Evolutionary conservation across 352 stramenopile species (phyloP).

Genomic region (Globisporangium alternatum): DNA sequence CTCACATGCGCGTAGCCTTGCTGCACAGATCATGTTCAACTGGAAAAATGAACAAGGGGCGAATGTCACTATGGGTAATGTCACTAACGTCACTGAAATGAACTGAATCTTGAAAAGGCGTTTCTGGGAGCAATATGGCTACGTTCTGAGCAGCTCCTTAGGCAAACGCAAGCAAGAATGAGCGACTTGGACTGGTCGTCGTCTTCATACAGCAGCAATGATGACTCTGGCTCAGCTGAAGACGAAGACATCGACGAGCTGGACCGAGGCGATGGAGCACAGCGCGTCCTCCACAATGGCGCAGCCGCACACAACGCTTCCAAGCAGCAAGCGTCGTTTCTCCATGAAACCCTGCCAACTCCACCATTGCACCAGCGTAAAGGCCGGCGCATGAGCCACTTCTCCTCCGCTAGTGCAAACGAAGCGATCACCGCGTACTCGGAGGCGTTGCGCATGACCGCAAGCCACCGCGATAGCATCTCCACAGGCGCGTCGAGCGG

Average conservation of each 20-base stretch:
- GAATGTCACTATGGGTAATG: neutral
- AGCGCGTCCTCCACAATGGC: neutral
- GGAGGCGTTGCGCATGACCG: slow-evolving; percentile 17
- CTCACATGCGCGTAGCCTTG: neutral
- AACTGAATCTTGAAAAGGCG: neutral
- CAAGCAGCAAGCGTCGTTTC: neutral
- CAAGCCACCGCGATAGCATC: slow-evolving; percentile 23
- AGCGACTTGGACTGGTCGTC: slow-evolving; percentile 11
- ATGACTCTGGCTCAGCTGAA: slow-evolving; percentile 19
- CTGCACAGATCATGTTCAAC: neutral
- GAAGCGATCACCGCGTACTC: slow-evolving; percentile 19
- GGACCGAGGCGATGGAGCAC: neutral
- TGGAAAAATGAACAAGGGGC: neutral
- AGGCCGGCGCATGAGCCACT: slow-evolving; percentile 10
- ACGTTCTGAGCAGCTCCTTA: neutral
- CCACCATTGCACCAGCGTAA: neutral
- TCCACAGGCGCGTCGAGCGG: slow-evolving; percentile 11
- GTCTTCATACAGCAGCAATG: slow-evolving; percentile 25
- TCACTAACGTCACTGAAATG: neutral
- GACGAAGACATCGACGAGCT: neutral
- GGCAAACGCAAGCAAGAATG: neutral
- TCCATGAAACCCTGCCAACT: neutral
- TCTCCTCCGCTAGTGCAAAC: neutral
- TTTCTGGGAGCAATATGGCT: neutral
- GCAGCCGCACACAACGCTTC: neutral